These are phyloP conservation scores for Babesia sp. DNA, from an alignment of 169 alveolate species.

Conservation along the genomic window DNA sequence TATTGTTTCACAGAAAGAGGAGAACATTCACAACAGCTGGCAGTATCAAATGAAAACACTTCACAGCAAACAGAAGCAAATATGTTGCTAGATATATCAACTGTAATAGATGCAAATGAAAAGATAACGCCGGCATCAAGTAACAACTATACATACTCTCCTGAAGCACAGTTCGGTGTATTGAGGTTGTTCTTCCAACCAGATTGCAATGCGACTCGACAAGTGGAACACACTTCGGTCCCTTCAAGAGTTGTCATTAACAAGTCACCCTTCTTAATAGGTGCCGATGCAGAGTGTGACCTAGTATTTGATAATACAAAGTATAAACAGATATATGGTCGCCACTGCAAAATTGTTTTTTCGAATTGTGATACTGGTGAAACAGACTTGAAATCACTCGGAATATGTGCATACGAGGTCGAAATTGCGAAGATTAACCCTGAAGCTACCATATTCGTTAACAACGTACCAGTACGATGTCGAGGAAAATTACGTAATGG, in stretches of 20 bases:
- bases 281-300: slow-evolving; percentile 51
- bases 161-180: slow-evolving; percentile 23
- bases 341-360: slow-evolving; percentile 35
- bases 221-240: background rate
- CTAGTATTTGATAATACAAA: slow-evolving; percentile 8
- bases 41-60: background rate
- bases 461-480: slow-evolving; percentile 3
- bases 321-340: background rate
- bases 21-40: no score
- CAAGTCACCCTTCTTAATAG: slow-evolving; percentile 48
- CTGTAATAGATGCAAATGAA: background rate
- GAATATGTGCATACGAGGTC: slow-evolving; percentile 21
- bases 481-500: slow-evolving; percentile 14
- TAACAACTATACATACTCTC: slow-evolving; percentile 14
- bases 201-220: background rate
- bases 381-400: background rate
- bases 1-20: background rate
- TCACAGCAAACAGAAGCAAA: no score
- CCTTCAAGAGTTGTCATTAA: slow-evolving; percentile 26
- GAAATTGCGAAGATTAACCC: slow-evolving; percentile 2
- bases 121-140: background rate
- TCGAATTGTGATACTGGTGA: background rate
- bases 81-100: background rate
- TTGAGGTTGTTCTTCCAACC: slow-evolving; percentile 7
- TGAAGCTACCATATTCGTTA: slow-evolving; percentile 33